Evolutionary conservation across 75 land plant genomes (phyloP).

Genomic region (Pseudotsuga menziesii): DNA sequence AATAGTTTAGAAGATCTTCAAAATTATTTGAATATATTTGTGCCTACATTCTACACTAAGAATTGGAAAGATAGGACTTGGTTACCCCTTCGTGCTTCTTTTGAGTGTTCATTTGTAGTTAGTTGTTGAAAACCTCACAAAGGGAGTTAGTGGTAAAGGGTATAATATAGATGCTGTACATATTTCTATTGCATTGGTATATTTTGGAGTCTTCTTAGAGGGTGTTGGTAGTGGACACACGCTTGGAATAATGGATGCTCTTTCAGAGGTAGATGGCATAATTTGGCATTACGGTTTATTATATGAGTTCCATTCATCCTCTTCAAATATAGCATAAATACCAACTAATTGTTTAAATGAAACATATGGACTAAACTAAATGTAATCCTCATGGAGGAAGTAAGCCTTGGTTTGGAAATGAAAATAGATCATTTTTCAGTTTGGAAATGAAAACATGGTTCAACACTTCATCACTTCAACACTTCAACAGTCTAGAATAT

Average conservation of each 20-base stretch:
- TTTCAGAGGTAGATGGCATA: constrained; percentile 22
- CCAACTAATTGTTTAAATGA: too few species aligned
- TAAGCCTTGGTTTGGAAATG: too few species aligned
- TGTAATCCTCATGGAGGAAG: too few species aligned
- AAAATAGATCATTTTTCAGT: too few species aligned
- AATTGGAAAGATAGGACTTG: constrained; percentile 92
- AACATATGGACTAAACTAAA: too few species aligned
- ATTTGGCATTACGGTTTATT: too few species aligned
- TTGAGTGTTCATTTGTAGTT: constrained; percentile 35
- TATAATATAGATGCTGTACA: constrained; percentile 37
- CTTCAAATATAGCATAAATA: too few species aligned
- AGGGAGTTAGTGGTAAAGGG: constrained; percentile 15
- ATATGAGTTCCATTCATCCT: too few species aligned
- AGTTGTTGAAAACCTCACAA: constrained; percentile 24
- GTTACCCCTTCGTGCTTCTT: constrained; percentile 75
- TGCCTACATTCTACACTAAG: constrained; percentile 85
- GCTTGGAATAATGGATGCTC: constrained; percentile 31
- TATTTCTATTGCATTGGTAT: constrained; percentile 30
- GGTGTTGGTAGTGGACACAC: constrained; percentile 15
- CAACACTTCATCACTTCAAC: too few species aligned
- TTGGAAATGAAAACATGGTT: too few species aligned
- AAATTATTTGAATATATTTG: constrained; percentile 77
- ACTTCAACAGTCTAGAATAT: too few species aligned
- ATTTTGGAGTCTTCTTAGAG: constrained; percentile 24
- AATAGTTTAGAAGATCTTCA: constrained; percentile 86